Percentiles rank a stretch among this genome's conserved stretches.
These are phyloP conservation scores for Komagataella pastoris DNA, from an alignment of 805 yeast species.

Conservation along the genomic window DNA sequence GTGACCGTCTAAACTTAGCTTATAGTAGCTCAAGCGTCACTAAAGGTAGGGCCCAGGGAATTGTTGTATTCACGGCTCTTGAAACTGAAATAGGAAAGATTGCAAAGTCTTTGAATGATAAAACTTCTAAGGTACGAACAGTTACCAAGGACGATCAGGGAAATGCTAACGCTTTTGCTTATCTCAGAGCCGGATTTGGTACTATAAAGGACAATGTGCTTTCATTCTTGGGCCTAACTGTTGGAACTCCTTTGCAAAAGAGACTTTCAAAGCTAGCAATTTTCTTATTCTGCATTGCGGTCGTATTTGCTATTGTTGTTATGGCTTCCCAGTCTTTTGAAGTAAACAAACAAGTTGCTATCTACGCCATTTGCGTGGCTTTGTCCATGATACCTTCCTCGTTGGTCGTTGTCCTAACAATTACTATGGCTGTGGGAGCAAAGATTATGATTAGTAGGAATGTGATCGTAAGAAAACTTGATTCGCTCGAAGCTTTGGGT, in stretches of 20 bases:
- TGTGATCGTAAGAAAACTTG: slow-evolving; percentile 66
- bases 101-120: slow-evolving; percentile 41
- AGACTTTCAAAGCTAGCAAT: slow-evolving; percentile 69
- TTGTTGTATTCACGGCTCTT: slow-evolving; percentile 57
- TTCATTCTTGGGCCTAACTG: slow-evolving; percentile 58
- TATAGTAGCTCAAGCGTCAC: slow-evolving; percentile 56
- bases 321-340: slow-evolving; percentile 71
- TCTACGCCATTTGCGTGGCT: slow-evolving; percentile 80
- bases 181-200: slow-evolving; percentile 29
- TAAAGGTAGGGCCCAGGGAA: slow-evolving; percentile 64
- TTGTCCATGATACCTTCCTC: slow-evolving; percentile 77
- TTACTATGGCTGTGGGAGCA: slow-evolving; percentile 78
- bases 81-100: slow-evolving; percentile 64
- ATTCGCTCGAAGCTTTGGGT: slow-evolving; percentile 68
- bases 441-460: slow-evolving; percentile 54
- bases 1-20: slow-evolving; percentile 64
- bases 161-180: slow-evolving; percentile 27
- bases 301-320: slow-evolving; percentile 73
- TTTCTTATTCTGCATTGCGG: slow-evolving; percentile 59
- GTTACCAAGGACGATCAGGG: slow-evolving; percentile 30
- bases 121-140: slow-evolving; percentile 22
- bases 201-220: slow-evolving; percentile 46
- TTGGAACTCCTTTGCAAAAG: slow-evolving; percentile 75
- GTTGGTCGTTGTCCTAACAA: slow-evolving; percentile 68
- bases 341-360: slow-evolving; percentile 73